Conservation (phyloP, 495 filamentous ascomycete species). For the Recurvomyces mirabilis region DNA sequence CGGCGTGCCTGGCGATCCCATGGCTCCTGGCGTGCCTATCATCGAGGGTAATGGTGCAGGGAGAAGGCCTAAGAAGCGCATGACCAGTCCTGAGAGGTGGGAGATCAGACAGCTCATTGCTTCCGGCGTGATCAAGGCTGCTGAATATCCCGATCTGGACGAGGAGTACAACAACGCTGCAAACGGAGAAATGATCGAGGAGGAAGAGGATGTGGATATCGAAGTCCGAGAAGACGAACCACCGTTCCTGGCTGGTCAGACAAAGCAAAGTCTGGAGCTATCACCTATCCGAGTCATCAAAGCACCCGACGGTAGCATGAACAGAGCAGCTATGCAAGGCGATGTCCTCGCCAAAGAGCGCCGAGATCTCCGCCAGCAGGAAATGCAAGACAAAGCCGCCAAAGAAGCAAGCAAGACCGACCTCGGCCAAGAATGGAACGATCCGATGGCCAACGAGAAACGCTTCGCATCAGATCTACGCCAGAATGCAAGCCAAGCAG, state of each 20-base stretch:
- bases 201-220: constrained; percentile 96
- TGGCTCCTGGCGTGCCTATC: constrained; percentile 49
- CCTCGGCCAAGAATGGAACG: constrained; percentile 85
- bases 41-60: constrained; percentile 51
- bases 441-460: constrained; percentile 83
- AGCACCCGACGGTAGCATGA: constrained; percentile 90
- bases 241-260: constrained; percentile 91
- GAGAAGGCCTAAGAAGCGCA: constrained; percentile 62
- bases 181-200: constrained; percentile 76
- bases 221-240: constrained; percentile 94
- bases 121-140: constrained; percentile 79
- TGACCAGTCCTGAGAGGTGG: constrained; percentile 95
- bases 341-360: constrained; percentile 83
- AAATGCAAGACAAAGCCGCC: constrained; percentile 70
- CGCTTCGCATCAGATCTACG: constrained; percentile 81
- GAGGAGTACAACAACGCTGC: constrained; percentile 85
- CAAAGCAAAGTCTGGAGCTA: constrained; percentile 85
- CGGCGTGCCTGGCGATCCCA: constrained; percentile 31
- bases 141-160: constrained; percentile 88
- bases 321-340: constrained; percentile 88
- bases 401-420: constrained; percentile 73
- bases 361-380: constrained; percentile 76
- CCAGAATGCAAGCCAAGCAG: constrained; percentile 42
- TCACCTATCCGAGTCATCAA: constrained; percentile 95
- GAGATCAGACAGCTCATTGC: constrained; percentile 95